Evolutionary conservation across 1,139 yeast species (phyloP).

Genomic region (Arxiozyma slooffiae): DNA sequence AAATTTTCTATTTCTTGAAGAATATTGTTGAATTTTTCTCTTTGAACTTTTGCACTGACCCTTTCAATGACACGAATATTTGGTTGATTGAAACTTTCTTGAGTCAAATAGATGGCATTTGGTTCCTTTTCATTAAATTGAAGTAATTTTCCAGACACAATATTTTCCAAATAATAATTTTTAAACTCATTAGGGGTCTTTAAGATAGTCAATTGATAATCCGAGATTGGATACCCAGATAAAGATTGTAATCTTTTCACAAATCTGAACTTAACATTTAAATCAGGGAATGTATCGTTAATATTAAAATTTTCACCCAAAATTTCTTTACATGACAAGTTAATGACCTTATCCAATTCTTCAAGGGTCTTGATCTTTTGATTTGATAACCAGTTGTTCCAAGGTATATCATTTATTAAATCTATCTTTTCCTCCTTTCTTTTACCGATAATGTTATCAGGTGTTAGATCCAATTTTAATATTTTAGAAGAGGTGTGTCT

Average conservation of each 20-base stretch:
- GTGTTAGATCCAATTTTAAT: conserved; percentile 16
- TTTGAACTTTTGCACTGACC: conserved; percentile 34
- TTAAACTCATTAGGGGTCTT: conserved; percentile 40
- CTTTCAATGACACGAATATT: conserved; percentile 41
- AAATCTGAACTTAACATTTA: conserved; percentile 48
- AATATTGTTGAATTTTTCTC: conserved; percentile 32
- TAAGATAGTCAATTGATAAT: conserved; percentile 45
- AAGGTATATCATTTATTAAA: conserved; percentile 13
- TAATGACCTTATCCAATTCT: conserved; percentile 24
- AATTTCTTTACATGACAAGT: conserved; percentile 20
- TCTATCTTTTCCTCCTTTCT: conserved; percentile 5
- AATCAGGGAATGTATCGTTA: conserved; percentile 33
- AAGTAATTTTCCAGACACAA: conserved; percentile 36
- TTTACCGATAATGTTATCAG: conserved; percentile 26
- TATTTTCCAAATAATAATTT: conserved; percentile 36
- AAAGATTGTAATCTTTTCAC: conserved; percentile 48
- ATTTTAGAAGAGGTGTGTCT: conserved; percentile 3
- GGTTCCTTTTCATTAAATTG: conserved; percentile 62
- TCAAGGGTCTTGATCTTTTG: conserved; percentile 20
- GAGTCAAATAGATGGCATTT: conserved; percentile 57
- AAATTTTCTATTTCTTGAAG: conserved; percentile 25
- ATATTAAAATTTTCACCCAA: conserved; percentile 6
- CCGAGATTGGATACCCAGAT: conserved; percentile 61
- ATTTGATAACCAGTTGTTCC: conserved; percentile 32
- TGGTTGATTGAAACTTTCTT: conserved; percentile 38